Conservation (phyloP, 1,139 yeast species). For the Kluyveromyces sp. region DNA sequence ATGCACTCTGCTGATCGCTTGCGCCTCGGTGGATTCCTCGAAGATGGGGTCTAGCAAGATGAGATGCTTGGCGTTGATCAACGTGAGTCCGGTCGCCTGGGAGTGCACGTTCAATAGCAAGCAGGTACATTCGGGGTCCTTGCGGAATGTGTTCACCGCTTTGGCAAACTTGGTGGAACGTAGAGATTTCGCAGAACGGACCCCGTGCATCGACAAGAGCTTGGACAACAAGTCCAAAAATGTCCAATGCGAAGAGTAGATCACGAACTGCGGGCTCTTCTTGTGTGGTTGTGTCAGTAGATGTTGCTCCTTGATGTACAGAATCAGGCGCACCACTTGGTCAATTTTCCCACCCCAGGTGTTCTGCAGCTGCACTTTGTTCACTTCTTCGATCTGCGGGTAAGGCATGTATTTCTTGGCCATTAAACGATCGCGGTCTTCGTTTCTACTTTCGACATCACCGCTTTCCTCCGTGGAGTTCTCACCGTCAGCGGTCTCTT, state of each 20-base stretch:
- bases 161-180: constrained; percentile 17
- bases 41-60: constrained; percentile 86
- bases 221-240: constrained; percentile 57
- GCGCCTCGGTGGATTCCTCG: constrained; percentile 80
- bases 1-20: constrained; percentile 87
- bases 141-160: constrained; percentile 45
- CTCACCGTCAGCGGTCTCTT: background rate
- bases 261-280: constrained; percentile 50
- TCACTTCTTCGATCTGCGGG: constrained; percentile 35
- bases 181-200: constrained; percentile 28
- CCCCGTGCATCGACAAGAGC: constrained; percentile 57
- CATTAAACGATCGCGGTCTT: constrained; percentile 8
- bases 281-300: constrained; percentile 6
- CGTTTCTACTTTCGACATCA: background rate
- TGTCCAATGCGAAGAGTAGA: constrained; percentile 85
- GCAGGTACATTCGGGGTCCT: constrained; percentile 64
- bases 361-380: constrained; percentile 39
- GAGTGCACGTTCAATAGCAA: constrained; percentile 77
- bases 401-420: constrained; percentile 19
- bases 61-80: constrained; percentile 87
- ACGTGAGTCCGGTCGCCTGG: constrained; percentile 83
- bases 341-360: constrained; percentile 82
- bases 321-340: constrained; percentile 64
- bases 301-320: constrained; percentile 52
- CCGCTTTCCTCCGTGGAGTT: background rate